Conservation (phyloP, 192 early-diverging fungal species). For the Diversispora eburnea region DNA sequence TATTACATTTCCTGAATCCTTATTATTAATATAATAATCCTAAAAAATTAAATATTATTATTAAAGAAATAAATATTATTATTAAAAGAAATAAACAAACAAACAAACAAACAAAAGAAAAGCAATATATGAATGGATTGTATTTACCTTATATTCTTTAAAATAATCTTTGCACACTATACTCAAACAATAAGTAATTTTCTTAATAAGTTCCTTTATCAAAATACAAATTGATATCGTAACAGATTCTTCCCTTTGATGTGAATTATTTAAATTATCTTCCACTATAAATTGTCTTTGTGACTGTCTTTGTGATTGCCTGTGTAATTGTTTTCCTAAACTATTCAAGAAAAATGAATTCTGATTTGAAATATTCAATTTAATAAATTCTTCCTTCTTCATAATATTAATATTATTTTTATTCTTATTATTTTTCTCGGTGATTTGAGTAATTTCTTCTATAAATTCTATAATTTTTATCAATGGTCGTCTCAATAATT, state of each 20-base stretch:
- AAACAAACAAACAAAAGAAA: background rate
- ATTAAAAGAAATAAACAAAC: background rate
- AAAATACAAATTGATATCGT: background rate
- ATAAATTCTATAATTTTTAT: background rate
- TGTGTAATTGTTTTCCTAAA: no score
- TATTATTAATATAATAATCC: background rate
- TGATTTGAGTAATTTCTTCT: background rate
- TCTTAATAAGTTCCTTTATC: background rate
- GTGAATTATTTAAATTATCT: no score
- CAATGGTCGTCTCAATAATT: background rate
- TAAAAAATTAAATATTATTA: background rate
- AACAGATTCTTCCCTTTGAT: background rate
- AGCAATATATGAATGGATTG: background rate
- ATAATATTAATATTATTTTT: background rate
- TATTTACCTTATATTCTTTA: conserved; percentile 20
- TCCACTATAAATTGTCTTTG: no score
- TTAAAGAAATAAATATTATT: background rate
- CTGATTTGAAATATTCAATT: background rate
- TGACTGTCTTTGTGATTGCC: no score
- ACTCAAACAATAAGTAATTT: background rate
- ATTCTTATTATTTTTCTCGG: background rate
- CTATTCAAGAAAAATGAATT: background rate
- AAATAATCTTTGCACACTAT: conserved; percentile 5
- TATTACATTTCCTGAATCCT: background rate
- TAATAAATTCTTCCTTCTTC: background rate